These are phyloP conservation scores for Agrocybe praecox DNA, from an alignment of 768 basidiomycete genomes.

Conservation along the genomic window DNA sequence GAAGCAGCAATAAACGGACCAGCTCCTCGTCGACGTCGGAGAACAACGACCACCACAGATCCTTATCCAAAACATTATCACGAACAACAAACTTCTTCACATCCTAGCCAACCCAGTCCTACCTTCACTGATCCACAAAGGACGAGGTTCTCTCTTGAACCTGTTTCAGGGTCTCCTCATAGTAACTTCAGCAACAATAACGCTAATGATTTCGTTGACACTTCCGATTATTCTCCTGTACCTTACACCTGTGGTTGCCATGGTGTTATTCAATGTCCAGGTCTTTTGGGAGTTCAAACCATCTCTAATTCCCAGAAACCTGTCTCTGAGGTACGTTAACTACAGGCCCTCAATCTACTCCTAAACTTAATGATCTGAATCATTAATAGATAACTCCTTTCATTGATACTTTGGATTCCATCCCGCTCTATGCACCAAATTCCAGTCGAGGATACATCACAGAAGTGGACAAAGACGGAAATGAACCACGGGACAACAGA, in stretches of 20 bases:
- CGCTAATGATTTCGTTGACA: slow-evolving; percentile 9
- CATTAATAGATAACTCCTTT: slow-evolving; percentile 19
- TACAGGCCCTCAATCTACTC: slow-evolving; percentile 5
- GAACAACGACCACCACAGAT: slow-evolving; percentile 17
- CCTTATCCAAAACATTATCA: slow-evolving; percentile 3
- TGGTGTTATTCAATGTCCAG: slow-evolving; percentile 30
- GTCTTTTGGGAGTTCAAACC: slow-evolving; percentile 15
- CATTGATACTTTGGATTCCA: slow-evolving; percentile 15
- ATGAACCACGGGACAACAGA: slow-evolving; percentile 19
- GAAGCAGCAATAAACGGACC: slow-evolving; percentile 33
- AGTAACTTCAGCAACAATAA: not conserved
- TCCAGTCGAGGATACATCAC: slow-evolving; percentile 24
- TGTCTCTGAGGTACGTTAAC: slow-evolving; percentile 16
- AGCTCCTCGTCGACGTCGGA: slow-evolving; percentile 37
- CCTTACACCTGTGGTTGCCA: slow-evolving; percentile 30
- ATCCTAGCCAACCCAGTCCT: not conserved
- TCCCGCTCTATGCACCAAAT: slow-evolving; percentile 17
- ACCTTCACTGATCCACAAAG: not conserved
- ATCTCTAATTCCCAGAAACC: slow-evolving; percentile 20
- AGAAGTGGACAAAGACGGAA: slow-evolving; percentile 30
- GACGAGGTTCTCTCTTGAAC: not conserved
- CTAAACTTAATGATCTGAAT: slow-evolving; percentile 3
- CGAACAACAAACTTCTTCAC: not conserved
- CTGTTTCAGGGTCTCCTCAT: not conserved
- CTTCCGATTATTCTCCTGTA: slow-evolving; percentile 17